Evolutionary conservation across 2,329 filamentous ascomycete genomes (phyloP).

Genomic region (Fusarium fujikuroi): DNA sequence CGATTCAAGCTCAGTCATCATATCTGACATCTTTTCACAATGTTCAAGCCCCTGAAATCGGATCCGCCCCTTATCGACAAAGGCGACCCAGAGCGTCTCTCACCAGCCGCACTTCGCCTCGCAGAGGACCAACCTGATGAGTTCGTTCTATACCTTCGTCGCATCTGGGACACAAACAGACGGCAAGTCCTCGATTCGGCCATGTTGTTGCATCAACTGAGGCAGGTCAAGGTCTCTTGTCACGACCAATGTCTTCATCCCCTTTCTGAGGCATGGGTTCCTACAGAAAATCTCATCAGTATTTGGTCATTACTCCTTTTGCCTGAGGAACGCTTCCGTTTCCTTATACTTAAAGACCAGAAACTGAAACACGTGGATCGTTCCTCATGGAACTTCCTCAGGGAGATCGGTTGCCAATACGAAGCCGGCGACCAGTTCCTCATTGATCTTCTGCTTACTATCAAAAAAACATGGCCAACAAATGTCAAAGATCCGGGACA

Average conservation of each 20-base stretch:
- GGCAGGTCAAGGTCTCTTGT: neutral
- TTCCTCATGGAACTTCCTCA: neutral
- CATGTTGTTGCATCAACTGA: neutral
- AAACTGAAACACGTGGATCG: neutral
- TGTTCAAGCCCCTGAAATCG: neutral
- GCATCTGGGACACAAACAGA: neutral
- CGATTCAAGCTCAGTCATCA: neutral
- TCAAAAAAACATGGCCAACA: neutral
- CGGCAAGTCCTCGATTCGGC: neutral
- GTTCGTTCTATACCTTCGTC: neutral
- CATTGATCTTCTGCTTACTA: neutral
- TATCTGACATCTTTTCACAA: neutral
- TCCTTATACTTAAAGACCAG: neutral
- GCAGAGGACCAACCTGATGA: neutral
- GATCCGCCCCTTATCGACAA: neutral
- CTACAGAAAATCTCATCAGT: neutral
- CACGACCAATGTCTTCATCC: neutral
- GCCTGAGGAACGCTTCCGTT: neutral
- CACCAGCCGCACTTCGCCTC: neutral
- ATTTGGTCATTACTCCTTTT: neutral
- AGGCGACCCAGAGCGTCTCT: neutral
- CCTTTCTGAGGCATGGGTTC: neutral
- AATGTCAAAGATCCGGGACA: neutral
- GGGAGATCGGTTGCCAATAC: neutral
- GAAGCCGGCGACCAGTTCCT: neutral